Percentiles rank a stretch among this genome's conserved stretches.
Evolutionary conservation across 2,329 filamentous ascomycete genomes (phyloP).

Genomic region (Volutella citrinella): DNA sequence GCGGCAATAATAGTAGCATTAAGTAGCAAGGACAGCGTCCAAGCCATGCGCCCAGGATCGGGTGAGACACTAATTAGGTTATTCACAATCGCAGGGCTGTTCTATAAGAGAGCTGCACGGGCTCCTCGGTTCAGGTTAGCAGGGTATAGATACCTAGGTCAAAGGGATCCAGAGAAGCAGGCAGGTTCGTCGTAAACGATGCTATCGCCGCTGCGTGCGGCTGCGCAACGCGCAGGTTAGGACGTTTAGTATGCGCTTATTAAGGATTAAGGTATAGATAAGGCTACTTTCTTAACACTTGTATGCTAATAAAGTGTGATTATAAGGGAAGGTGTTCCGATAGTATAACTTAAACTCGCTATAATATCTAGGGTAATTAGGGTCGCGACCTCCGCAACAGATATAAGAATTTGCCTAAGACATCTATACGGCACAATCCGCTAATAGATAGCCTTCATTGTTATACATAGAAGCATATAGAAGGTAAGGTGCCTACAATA

Average conservation of each 20-base stretch:
- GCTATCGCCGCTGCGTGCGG: slow-evolving; percentile 5
- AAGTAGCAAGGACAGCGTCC: slow-evolving; percentile 1
- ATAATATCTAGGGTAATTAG: no score
- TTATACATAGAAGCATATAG: no score
- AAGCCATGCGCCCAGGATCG: no score
- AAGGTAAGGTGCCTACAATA: no score
- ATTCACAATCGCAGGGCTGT: slow-evolving; percentile 4
- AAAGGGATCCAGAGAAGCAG: slow-evolving; percentile 2
- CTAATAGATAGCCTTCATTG: no score
- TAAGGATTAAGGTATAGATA: background rate
- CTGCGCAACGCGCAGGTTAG: slow-evolving; percentile 2
- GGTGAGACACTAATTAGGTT: background rate
- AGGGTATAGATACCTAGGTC: slow-evolving; percentile 5
- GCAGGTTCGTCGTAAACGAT: slow-evolving; percentile 1
- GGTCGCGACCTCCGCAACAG: no score
- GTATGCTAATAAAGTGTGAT: background rate
- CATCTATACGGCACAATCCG: no score
- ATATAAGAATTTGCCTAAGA: no score
- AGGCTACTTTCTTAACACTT: slow-evolving; percentile 1
- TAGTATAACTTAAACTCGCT: no score
- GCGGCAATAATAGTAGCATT: slow-evolving; percentile 1
- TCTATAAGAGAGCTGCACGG: slow-evolving; percentile 4
- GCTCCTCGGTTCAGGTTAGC: slow-evolving; percentile 3
- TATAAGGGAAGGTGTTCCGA: no score
- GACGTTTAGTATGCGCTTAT: background rate